These are phyloP conservation scores for Sparassis latifolia DNA, from an alignment of 1,284 basidiomycete species.

Conservation along the genomic window DNA sequence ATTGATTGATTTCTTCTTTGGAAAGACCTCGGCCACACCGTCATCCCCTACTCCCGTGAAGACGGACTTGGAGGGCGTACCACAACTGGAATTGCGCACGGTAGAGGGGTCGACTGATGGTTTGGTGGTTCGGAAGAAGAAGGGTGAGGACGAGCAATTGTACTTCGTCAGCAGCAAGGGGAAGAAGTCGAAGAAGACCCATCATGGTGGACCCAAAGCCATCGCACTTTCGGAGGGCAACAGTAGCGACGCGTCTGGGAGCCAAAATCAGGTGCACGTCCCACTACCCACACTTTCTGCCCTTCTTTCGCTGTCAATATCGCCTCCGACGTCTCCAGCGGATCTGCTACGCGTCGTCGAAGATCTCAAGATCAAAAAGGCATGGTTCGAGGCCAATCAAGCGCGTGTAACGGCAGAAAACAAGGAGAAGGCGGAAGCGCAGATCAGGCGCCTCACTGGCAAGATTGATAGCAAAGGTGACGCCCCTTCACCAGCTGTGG, in stretches of 20 bases:
- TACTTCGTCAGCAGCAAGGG: conserved; percentile 77
- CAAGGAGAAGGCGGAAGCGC: conserved; percentile 73
- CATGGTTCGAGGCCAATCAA: conserved; percentile 87
- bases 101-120: conserved; percentile 74
- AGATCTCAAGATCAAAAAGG: conserved; percentile 90
- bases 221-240: conserved; percentile 31
- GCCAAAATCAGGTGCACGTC: conserved; percentile 58
- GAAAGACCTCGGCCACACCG: conserved; percentile 54
- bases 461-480: conserved; percentile 43
- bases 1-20: conserved; percentile 86
- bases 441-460: conserved; percentile 62
- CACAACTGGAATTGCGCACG: conserved; percentile 80
- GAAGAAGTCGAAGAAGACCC: conserved; percentile 66
- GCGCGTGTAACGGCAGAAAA: conserved; percentile 63
- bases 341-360: conserved; percentile 85
- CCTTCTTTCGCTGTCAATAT: conserved; percentile 84
- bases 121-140: conserved; percentile 85
- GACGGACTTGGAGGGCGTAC: conserved; percentile 63
- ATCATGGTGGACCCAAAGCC: conserved; percentile 33
- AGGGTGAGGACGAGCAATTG: conserved; percentile 75
- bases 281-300: conserved; percentile 85
- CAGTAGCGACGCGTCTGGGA: conserved; percentile 28
- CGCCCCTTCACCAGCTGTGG: conserved; percentile 25
- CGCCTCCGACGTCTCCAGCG: conserved; percentile 73
- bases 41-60: conserved; percentile 30